Evolutionary conservation across 2,329 filamentous ascomycete species (phyloP).

Genomic region (Xenoacremonium recifei): DNA sequence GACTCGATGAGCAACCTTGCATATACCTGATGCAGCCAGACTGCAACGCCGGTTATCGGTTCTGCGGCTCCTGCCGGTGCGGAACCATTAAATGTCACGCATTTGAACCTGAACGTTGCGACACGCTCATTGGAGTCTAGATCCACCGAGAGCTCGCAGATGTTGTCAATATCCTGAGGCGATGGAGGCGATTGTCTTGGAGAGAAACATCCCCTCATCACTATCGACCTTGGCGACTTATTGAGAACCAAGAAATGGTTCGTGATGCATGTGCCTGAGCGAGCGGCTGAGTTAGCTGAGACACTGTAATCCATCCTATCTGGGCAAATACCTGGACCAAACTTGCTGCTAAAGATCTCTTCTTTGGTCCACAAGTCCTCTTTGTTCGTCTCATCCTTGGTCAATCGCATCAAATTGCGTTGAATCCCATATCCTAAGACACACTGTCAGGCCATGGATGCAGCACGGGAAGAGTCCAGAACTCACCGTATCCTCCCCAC

Average conservation of each 20-base stretch:
- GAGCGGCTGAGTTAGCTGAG: not conserved
- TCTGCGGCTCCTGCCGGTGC: constrained; percentile 8
- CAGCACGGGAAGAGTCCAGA: accelerated
- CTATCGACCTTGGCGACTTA: constrained; percentile 12
- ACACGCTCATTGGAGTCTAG: constrained; percentile 2
- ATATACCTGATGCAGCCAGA: constrained; percentile 19
- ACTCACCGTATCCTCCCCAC: constrained; percentile 21
- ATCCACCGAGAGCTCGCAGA: constrained; percentile 12
- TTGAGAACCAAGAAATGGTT: constrained; percentile 15
- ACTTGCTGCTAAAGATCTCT: constrained; percentile 13
- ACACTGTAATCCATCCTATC: too few relatives aligned
- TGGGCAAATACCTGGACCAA: constrained; percentile 21
- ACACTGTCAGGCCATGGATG: accelerated
- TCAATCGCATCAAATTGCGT: constrained; percentile 9
- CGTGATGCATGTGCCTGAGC: constrained; percentile 16
- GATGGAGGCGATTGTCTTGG: constrained; percentile 5
- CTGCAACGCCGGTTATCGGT: constrained; percentile 14
- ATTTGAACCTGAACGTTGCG: constrained; percentile 5
- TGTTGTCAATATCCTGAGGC: constrained; percentile 7
- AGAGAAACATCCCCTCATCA: constrained; percentile 13
- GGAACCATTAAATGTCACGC: constrained; percentile 15
- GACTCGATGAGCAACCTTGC: constrained; percentile 15
- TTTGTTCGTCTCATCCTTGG: constrained; percentile 7
- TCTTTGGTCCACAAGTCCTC: constrained; percentile 18
- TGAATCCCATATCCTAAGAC: constrained; percentile 11